These are phyloP conservation scores for Aspergillus floridensis DNA, from an alignment of 2,329 filamentous ascomycete genomes.

Conservation along the genomic window DNA sequence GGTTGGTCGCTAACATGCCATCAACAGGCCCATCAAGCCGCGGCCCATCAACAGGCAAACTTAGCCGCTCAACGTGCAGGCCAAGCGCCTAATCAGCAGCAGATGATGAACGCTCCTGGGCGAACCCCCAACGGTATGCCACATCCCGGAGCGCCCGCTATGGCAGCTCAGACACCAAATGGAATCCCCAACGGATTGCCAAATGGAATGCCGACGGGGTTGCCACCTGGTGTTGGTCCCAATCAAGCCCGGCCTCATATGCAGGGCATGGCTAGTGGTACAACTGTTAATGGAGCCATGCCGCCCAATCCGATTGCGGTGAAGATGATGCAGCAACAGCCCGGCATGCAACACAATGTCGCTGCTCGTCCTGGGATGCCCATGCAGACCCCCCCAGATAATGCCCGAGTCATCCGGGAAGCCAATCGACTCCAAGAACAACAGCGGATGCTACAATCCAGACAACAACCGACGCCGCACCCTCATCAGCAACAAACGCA, in stretches of 20 bases:
- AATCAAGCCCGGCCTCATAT: constrained; percentile 42
- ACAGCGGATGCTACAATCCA: constrained; percentile 61
- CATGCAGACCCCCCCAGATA: constrained; percentile 57
- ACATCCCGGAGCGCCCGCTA: constrained; percentile 31
- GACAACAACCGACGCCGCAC: constrained; percentile 38
- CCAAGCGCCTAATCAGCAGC: constrained; percentile 43
- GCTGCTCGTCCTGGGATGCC: constrained; percentile 39
- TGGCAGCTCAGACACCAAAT: constrained; percentile 40
- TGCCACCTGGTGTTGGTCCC: constrained; percentile 36
- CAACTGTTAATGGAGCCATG: constrained; percentile 50
- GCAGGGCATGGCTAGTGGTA: constrained; percentile 42
- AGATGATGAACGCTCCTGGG: constrained; percentile 34
- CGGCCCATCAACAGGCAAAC: constrained; percentile 35
- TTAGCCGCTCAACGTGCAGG: constrained; percentile 44
- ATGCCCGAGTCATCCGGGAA: constrained; percentile 48
- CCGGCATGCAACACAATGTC: constrained; percentile 56
- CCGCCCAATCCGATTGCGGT: constrained; percentile 58
- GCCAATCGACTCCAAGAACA: constrained; percentile 48
- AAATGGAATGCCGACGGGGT: constrained; percentile 46
- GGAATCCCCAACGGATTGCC: constrained; percentile 51
- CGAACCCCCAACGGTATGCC: constrained; percentile 44
- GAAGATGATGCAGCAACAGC: constrained; percentile 52
- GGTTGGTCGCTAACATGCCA: constrained; percentile 13
- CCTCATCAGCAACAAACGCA: constrained; percentile 26
- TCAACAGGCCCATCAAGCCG: neutral